Conservation (phyloP, 1,284 basidiomycete species). For the Ustilago loliicola region DNA sequence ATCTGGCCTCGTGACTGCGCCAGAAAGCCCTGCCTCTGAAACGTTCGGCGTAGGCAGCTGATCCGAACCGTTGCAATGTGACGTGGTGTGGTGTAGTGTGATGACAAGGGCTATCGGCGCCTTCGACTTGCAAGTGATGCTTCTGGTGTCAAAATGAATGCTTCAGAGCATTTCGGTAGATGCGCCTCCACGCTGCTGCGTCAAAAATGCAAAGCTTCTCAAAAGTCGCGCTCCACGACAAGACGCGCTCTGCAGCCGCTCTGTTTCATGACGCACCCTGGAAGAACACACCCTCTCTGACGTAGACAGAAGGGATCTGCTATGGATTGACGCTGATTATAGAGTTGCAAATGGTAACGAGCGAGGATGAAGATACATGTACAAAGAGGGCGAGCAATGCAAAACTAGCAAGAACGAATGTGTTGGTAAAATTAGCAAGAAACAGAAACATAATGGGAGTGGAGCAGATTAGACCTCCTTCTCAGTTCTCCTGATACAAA, state of each 20-base stretch:
- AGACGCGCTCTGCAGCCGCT: slow-evolving; percentile 2
- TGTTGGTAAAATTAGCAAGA: slow-evolving; percentile 1
- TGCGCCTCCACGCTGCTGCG: not conserved
- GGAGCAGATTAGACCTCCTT: slow-evolving; percentile 12
- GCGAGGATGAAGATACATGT: not conserved
- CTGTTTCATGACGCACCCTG: not conserved
- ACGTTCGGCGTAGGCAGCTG: no score
- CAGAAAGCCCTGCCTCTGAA: no score
- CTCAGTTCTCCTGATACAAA: slow-evolving; percentile 33
- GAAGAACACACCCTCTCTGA: not conserved
- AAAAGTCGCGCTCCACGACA: slow-evolving; percentile 1
- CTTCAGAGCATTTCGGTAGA: not conserved
- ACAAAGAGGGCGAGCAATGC: not conserved
- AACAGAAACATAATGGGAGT: not conserved
- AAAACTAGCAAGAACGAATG: not conserved
- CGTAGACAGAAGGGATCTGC: not conserved
- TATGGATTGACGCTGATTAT: not conserved
- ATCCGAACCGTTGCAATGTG: no score
- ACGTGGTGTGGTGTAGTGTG: no score
- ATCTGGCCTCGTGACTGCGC: no score
- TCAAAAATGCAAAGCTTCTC: slow-evolving; percentile 9
- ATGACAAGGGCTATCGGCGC: no score
- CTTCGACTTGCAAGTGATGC: not conserved
- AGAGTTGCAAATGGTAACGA: not conserved
- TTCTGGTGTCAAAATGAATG: not conserved